Evolutionary conservation across 805 yeast genomes (phyloP).

Genomic region (Lipomyces starkeyi): DNA sequence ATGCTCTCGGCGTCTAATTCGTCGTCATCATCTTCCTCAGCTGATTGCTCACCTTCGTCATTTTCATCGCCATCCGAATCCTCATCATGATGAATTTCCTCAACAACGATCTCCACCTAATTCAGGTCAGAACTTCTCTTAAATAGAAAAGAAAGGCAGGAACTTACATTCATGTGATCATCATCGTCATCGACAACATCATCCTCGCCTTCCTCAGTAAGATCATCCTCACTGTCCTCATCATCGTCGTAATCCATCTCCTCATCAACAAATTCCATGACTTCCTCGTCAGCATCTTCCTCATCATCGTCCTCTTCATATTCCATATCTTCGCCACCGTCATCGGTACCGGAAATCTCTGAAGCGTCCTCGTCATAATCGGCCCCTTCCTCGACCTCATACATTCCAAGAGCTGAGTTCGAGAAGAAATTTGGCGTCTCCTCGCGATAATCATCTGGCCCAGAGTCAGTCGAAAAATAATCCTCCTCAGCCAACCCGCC

Average conservation of each 20-base stretch:
- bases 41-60: slow-evolving; percentile 41
- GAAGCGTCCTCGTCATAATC: slow-evolving; percentile 63
- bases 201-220: slow-evolving; percentile 36
- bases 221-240: slow-evolving; percentile 37
- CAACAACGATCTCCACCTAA: slow-evolving; percentile 35
- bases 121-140: neutral
- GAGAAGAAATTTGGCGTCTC: slow-evolving; percentile 83
- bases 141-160: neutral
- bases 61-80: slow-evolving; percentile 39
- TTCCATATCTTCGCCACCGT: slow-evolving; percentile 51
- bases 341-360: slow-evolving; percentile 52
- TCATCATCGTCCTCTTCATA: slow-evolving; percentile 50
- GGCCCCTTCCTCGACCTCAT: slow-evolving; percentile 77
- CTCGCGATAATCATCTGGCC: slow-evolving; percentile 50
- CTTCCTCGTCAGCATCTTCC: slow-evolving; percentile 43
- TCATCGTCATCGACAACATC: slow-evolving; percentile 44
- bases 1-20: slow-evolving; percentile 41
- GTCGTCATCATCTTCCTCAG: slow-evolving; percentile 15
- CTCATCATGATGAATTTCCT: slow-evolving; percentile 47
- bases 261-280: slow-evolving; percentile 38
- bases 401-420: slow-evolving; percentile 93
- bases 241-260: slow-evolving; percentile 39
- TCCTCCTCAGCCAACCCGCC: slow-evolving; percentile 58
- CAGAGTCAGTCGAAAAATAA: slow-evolving; percentile 51
- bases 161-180: slow-evolving; percentile 41